Evolutionary conservation across 441 rosid species (phyloP).

Genomic region (Brassica balearica): DNA sequence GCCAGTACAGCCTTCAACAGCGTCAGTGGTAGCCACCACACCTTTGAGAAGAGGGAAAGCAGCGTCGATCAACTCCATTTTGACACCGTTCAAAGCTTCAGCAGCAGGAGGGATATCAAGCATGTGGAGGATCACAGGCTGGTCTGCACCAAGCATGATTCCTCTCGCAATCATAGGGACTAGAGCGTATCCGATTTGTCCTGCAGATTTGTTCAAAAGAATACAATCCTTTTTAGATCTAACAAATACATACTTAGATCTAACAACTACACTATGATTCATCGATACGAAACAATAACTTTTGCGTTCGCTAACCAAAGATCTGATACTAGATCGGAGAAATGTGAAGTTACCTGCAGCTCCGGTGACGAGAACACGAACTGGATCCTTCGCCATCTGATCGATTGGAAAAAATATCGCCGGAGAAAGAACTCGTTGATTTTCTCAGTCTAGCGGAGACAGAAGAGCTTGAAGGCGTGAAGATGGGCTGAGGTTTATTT

Average conservation of each 20-base stretch:
- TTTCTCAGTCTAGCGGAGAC: constrained; percentile 6
- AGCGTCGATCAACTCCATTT: not conserved
- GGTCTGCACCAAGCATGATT: too few species aligned
- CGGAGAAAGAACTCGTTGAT: constrained; percentile 5
- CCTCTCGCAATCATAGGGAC: not conserved
- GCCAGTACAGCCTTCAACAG: constrained; percentile 84
- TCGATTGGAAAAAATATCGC: constrained; percentile 37
- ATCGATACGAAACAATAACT: not conserved
- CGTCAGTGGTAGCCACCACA: constrained; percentile 77
- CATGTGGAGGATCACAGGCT: too few species aligned
- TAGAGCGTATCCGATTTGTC: not conserved
- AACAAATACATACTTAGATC: not conserved
- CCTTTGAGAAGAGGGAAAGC: constrained; percentile 1
- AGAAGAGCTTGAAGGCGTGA: constrained; percentile 9
- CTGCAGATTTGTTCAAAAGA: not conserved
- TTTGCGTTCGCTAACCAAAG: not conserved
- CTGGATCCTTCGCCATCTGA: constrained; percentile 84
- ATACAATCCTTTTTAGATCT: not conserved
- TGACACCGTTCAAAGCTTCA: too few species aligned
- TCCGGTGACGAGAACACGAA: constrained; percentile 90
- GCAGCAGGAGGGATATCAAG: too few species aligned
- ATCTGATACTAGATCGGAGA: constrained; percentile 3
- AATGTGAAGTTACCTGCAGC: constrained; percentile 69
- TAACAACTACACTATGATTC: not conserved
- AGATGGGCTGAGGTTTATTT: constrained; percentile 3